phyloP scores from a whole-genome alignment of 768 basidiomycete genomes.

The Pisolithus albus region DNA sequence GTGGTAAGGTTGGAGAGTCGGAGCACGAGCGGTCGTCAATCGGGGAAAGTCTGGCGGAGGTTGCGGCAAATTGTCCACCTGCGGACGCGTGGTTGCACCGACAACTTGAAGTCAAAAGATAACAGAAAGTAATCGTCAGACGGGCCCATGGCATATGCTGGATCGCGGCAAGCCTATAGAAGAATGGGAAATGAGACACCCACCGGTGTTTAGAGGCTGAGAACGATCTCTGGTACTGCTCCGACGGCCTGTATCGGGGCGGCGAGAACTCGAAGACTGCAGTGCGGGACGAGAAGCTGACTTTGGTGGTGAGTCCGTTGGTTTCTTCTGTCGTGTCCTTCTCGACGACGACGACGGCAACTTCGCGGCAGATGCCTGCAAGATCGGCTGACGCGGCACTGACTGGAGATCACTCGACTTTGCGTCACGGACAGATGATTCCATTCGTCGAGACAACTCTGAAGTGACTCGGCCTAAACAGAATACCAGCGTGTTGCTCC shows the following conservation, averaged over 20 bases:
- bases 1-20: conserved; percentile 49
- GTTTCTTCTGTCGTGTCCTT: conserved; percentile 51
- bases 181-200: conserved; percentile 7
- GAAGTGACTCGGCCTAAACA: conserved; percentile 17
- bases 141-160: no score
- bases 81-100: conserved; percentile 9
- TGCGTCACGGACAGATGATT: conserved; percentile 45
- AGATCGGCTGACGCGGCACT: conserved; percentile 37
- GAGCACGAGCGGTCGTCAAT: conserved; percentile 33
- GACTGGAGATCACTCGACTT: conserved; percentile 30
- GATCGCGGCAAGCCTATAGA: background rate
- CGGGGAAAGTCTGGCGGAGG: conserved; percentile 22
- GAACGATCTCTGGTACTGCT: conserved; percentile 16
- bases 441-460: conserved; percentile 32
- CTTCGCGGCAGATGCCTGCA: conserved; percentile 26
- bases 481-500: conserved; percentile 18
- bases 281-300: conserved; percentile 10
- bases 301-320: conserved; percentile 25
- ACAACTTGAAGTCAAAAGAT: background rate
- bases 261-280: conserved; percentile 19
- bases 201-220: conserved; percentile 10
- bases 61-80: conserved; percentile 3
- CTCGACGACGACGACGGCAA: conserved; percentile 31
- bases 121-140: no score
- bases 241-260: conserved; percentile 20